Percentiles rank a stretch among this genome's conserved stretches.
Conservation (phyloP, 768 basidiomycete genomes). For the Rhizopogon roseolus region DNA sequence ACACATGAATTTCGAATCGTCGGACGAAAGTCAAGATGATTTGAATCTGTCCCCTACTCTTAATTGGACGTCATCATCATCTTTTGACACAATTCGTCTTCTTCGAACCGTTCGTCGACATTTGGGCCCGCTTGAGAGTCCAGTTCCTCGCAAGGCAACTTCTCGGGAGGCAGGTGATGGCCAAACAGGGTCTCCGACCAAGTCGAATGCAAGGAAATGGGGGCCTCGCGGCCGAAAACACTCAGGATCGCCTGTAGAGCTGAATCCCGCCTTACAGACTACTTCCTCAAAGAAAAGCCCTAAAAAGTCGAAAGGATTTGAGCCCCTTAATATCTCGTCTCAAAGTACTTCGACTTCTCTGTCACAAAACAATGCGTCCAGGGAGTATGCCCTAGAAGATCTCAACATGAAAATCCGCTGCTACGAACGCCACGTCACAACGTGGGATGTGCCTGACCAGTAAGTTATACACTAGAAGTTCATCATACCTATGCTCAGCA, state of each 20-base stretch:
- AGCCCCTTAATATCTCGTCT: no score
- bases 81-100: not conserved
- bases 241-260: not conserved
- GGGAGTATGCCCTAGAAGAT: slow-evolving; percentile 2
- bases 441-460: slow-evolving; percentile 20
- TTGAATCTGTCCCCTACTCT: no score
- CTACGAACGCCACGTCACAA: slow-evolving; percentile 12
- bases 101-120: not conserved
- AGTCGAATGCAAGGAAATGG: not conserved
- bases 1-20: no score
- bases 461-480: slow-evolving; percentile 7
- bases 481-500: not conserved
- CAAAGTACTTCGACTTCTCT: no score
- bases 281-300: not conserved
- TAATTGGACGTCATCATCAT: not conserved
- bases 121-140: not conserved
- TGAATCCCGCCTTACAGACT: not conserved
- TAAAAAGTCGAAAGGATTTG: no score
- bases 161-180: not conserved
- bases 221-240: not conserved
- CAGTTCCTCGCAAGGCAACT: not conserved
- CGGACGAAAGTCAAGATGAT: no score
- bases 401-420: slow-evolving; percentile 11
- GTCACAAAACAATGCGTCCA: no score
- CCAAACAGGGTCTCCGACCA: not conserved